phyloP scores from a whole-genome alignment of 169 alveolate genomes.

The Plasmodium vivax region DNA sequence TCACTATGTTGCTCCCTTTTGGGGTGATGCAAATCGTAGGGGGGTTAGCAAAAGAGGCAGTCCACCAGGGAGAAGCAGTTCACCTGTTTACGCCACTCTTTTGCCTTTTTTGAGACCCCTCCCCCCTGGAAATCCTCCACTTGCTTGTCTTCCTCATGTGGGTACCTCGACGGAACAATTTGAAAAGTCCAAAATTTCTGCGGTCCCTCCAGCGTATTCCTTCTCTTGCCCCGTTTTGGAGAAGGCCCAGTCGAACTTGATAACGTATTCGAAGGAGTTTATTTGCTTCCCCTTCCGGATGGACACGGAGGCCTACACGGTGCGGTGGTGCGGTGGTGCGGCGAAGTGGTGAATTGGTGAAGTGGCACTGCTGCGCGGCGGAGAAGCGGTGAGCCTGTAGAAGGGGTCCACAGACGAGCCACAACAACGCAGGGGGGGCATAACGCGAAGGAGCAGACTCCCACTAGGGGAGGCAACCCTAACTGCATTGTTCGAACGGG shows the following conservation, averaged over 20 bases:
- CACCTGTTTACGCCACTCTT: neutral
- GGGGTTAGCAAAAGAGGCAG: neutral
- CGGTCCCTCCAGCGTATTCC: conserved; percentile 19
- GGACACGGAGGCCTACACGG: conserved; percentile 23
- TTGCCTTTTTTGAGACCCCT: neutral
- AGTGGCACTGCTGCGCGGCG: too few relatives aligned
- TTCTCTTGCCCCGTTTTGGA: conserved; percentile 5
- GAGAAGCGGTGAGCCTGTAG: neutral
- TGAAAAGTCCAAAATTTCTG: conserved; percentile 47
- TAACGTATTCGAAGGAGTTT: conserved; percentile 37
- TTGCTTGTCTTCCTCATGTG: neutral
- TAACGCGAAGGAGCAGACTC: neutral
- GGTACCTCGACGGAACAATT: conserved; percentile 48
- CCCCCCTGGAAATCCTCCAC: neutral
- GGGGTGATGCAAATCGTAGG: neutral
- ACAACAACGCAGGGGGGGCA: neutral
- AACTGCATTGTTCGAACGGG: neutral
- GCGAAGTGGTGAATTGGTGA: neutral
- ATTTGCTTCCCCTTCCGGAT: conserved; percentile 60
- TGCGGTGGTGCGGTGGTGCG: neutral
- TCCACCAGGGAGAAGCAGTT: neutral
- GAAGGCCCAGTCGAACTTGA: conserved; percentile 25
- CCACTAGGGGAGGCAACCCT: neutral
- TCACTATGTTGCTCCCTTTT: neutral
- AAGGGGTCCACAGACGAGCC: neutral